Base-by-base conservation (phyloP, 345 rosid species). In the Triadica sebifera region DNA sequence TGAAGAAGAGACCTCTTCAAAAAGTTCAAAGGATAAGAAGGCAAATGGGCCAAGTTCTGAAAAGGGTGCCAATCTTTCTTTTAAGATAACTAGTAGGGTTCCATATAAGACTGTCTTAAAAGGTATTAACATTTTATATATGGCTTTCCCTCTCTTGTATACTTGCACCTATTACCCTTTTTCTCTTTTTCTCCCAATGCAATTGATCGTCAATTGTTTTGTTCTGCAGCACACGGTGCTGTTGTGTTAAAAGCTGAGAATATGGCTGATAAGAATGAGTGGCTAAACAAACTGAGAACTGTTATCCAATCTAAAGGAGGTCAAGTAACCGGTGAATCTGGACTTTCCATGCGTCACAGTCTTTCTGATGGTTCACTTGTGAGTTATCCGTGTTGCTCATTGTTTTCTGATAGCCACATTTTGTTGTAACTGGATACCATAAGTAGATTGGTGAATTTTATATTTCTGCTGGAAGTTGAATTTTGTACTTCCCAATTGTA, bases 361-460 rank as follows among this genome's bases (percentile, higher is more conserved):
- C 89, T 82, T 76, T 96, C 99, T 67, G 99, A 96, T 51, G 97
- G 99, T 85, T 96, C 99, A 37, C 92, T 96, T 77, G 99, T 96
- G 78, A 87, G 99, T 90, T 65, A 41, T 71, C 67, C 19, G n/a
- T 47, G 49, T 66, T 65, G 51, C 53, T 39, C 3, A 1, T 71
- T 45, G 10, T 58, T 59, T 49, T 34, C 50, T 71, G 15, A 70
- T 4, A 15, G 49, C 17, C 63, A 9, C 41, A 22, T 66, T 41
- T 55, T 39, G 12, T 45, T 38, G 17, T 56, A 56, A 19, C 7
- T 24, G 47, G 34, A 38, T 46, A 53, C 53, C 29, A 4, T 17
- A 38, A 62, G 20, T 51, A 51, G 60, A 52, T 20, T 16, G 22
- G 15, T 39, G 11, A 9, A 62, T 8, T 69, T 76, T 47, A 46